phyloP scores from a whole-genome alignment of 257 asterid genomes.

The Nyctanthes arbortristis region DNA sequence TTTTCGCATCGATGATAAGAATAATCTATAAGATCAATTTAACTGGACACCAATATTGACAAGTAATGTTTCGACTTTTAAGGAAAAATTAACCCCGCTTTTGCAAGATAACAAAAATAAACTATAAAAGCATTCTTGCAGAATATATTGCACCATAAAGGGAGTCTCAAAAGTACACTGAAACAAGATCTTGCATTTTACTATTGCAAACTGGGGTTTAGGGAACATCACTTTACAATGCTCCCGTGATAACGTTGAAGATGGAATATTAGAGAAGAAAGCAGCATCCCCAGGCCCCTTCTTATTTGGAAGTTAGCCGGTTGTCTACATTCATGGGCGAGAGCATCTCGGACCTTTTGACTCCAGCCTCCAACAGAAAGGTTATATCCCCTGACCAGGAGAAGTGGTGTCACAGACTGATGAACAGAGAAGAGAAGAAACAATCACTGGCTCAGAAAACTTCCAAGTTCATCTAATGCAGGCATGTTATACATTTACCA shows the following conservation, averaged over 20 bases:
- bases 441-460: not conserved
- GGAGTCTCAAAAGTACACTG: not conserved
- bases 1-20: too few relatives aligned
- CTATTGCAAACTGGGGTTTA: not conserved
- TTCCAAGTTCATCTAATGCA: too few relatives aligned
- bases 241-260: not conserved
- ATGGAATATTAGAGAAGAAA: not conserved
- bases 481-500: too few relatives aligned
- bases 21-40: too few relatives aligned
- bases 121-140: not conserved
- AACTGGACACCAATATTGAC: too few relatives aligned
- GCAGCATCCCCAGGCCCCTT: not conserved
- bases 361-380: slow-evolving; percentile 2
- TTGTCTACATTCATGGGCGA: not conserved
- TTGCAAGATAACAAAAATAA: not conserved
- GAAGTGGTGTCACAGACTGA: not conserved
- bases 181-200: not conserved
- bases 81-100: not conserved
- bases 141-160: not conserved
- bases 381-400: not conserved
- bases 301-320: not conserved
- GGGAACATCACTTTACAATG: not conserved
- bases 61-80: too few relatives aligned
- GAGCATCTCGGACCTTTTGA: not conserved
- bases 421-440: not conserved